Evolutionary conservation across 1,284 basidiomycete genomes (phyloP).

Genomic region (Chalciporus sp.): DNA sequence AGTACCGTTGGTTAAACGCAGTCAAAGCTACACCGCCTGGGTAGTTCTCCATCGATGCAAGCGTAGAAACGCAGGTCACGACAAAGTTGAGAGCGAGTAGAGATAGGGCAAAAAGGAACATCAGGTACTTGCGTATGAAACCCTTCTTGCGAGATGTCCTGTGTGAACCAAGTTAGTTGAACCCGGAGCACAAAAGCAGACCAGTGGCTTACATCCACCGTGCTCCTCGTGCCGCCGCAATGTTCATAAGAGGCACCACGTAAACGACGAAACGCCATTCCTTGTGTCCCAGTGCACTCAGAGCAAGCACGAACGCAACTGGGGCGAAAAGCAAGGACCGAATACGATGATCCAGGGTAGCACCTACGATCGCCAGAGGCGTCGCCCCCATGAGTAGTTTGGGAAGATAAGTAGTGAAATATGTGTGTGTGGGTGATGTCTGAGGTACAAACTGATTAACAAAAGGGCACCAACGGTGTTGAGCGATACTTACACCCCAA

Average conservation of each 20-base stretch:
- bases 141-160: constrained; percentile 53
- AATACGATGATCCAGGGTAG: constrained; percentile 48
- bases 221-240: constrained; percentile 72
- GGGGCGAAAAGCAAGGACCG: constrained; percentile 55
- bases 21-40: constrained; percentile 84
- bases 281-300: constrained; percentile 85
- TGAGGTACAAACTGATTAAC: constrained; percentile 33
- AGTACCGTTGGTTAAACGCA: constrained; percentile 58
- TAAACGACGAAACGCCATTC: constrained; percentile 98
- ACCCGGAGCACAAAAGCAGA: neutral
- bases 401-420: constrained; percentile 74
- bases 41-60: constrained; percentile 79
- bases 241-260: constrained; percentile 80
- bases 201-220: constrained; percentile 56
- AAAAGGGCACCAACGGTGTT: neutral
- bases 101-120: constrained; percentile 45
- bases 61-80: constrained; percentile 54
- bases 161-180: neutral
- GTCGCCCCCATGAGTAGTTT: constrained; percentile 74
- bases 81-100: constrained; percentile 55
- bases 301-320: constrained; percentile 58
- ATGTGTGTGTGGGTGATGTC: constrained; percentile 75
- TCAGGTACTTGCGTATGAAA: constrained; percentile 45
- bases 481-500: constrained; percentile 78
- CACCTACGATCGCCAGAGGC: constrained; percentile 64